phyloP scores from a whole-genome alignment of 768 basidiomycete species.

The Lactifluus volemus region DNA sequence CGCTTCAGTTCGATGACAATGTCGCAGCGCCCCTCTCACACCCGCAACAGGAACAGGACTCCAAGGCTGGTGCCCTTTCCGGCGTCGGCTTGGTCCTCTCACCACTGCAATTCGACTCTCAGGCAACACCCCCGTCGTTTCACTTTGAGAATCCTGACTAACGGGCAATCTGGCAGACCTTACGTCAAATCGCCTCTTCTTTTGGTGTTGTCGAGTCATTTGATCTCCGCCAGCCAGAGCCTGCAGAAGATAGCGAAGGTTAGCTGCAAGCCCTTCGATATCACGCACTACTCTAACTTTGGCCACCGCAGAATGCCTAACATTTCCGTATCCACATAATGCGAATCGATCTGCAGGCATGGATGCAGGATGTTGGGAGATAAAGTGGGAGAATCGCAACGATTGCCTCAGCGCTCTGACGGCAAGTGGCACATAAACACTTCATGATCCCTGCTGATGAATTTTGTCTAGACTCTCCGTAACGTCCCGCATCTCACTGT shows the following conservation, averaged over 20 bases:
- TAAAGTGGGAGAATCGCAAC: slow-evolving; percentile 73
- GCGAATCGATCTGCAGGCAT: slow-evolving; percentile 45
- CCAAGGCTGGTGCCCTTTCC: slow-evolving; percentile 21
- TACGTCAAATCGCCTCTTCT: slow-evolving; percentile 41
- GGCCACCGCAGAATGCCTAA: background rate
- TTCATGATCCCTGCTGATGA: background rate
- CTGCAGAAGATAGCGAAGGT: slow-evolving; percentile 11
- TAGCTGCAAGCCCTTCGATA: background rate
- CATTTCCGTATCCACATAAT: slow-evolving; percentile 40
- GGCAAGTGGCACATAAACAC: slow-evolving; percentile 33
- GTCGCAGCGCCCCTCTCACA: background rate
- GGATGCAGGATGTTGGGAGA: slow-evolving; percentile 59
- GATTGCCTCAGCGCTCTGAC: slow-evolving; percentile 65
- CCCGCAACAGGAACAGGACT: slow-evolving; percentile 13
- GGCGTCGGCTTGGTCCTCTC: slow-evolving; percentile 37
- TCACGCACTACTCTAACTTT: background rate
- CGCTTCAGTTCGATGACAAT: background rate
- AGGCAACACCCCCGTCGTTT: slow-evolving; percentile 31
- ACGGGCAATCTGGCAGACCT: slow-evolving; percentile 31
- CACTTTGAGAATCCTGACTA: background rate
- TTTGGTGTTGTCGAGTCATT: slow-evolving; percentile 65
- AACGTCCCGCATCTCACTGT: slow-evolving; percentile 62
- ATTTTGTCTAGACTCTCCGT: slow-evolving; percentile 47
- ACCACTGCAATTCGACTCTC: slow-evolving; percentile 51
- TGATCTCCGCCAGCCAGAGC: slow-evolving; percentile 23